Evolutionary conservation across 2,329 filamentous ascomycete species (phyloP), one percentile per base, ranked within the genome.

Genomic region (Aspergillus persii): DNA sequence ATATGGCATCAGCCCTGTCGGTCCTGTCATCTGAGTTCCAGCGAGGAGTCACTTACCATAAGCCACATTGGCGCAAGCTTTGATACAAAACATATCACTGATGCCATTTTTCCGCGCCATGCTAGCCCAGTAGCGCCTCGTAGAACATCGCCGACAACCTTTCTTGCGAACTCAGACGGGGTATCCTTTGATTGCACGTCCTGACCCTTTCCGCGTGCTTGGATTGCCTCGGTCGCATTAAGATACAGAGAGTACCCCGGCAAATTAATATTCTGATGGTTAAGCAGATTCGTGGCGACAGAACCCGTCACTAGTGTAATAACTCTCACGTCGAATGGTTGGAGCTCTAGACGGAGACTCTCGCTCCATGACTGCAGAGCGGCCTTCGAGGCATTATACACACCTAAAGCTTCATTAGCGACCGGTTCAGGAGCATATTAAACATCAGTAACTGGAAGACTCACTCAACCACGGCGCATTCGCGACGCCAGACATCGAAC

Each of bases 401-500:
- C 55, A 7, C 62, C 63, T 62, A 46, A 49, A 50, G 4, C n/a
- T 31, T 12, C n/a, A 33, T 48, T 23, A 54, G 31, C 44, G 18
- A 23, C 18, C 18, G 18, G 18, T 23, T 23, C 18, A 23, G 18
- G 18, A 23, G 18, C 18, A 23, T 23, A 23, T 23, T 23, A 52
- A 5, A 15, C 53, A 27, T 0, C 29, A 46, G 44, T 29, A 29
- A 44, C 29, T 2, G 47, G 36, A 5, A 50, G 12, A 36, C 57
- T 52, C 57, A 53, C 66, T 69, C 50, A 74, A 69, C 54, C 67
- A 76, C 1, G 76, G 75, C 8, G 71, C 54, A 18, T 52, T 55
- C 11, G 65, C 53, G 48, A 61, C 44, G 6, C 61, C 62, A 1
- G 56, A 63, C 36, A 68, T 59, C 4, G 68, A 69, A 7, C 55